These are phyloP conservation scores for Grosmannia clavigera DNA, from an alignment of 2,329 filamentous ascomycete species.

Conservation along the genomic window DNA sequence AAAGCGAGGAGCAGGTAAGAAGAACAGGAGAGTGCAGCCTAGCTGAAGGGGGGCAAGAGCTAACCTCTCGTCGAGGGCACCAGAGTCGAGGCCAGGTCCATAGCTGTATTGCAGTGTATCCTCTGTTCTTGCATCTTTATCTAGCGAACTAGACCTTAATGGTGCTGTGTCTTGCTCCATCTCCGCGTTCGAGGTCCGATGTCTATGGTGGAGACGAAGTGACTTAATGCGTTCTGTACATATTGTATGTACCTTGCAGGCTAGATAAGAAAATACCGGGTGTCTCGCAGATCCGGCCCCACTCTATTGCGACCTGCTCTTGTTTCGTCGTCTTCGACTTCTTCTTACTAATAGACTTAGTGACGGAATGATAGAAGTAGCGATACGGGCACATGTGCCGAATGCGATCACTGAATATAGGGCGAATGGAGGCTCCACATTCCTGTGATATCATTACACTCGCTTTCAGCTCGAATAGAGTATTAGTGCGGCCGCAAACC, in stretches of 20 bases:
- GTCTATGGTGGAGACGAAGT: background rate
- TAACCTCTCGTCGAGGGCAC: slow-evolving; percentile 25
- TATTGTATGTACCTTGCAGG: background rate
- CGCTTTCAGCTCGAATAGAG: background rate
- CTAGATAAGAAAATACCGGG: background rate
- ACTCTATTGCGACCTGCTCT: no score
- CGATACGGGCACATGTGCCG: no score
- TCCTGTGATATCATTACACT: background rate
- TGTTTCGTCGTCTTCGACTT: no score
- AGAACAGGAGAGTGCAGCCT: background rate
- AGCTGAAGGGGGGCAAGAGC: background rate
- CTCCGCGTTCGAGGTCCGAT: background rate
- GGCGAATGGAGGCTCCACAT: background rate
- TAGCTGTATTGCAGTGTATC: slow-evolving; percentile 38
- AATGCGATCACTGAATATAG: background rate
- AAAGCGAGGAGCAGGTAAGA: background rate
- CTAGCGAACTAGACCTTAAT: slow-evolving; percentile 2
- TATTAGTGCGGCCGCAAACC: background rate
- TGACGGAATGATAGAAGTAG: no score
- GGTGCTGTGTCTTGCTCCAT: background rate
- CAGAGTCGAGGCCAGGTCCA: slow-evolving; percentile 25
- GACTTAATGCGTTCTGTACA: background rate
- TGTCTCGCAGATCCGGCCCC: no score
- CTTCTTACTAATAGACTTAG: no score
- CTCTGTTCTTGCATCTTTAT: slow-evolving; percentile 30